phyloP scores from a whole-genome alignment of 371 early-diverging fungal species.

The Cokeromyces recurvatus region DNA sequence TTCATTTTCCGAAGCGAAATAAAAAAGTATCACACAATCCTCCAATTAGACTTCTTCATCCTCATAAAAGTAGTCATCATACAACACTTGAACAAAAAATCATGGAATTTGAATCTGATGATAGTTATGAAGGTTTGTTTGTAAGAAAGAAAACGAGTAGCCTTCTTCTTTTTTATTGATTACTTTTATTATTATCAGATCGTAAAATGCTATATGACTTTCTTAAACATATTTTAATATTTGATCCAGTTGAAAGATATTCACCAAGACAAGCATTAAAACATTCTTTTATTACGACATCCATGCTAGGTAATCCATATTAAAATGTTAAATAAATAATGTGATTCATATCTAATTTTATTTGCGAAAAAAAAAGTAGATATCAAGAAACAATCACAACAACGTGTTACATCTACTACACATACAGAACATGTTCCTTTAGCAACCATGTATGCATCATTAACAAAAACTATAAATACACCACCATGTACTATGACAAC shows the following conservation, averaged over 20 bases:
- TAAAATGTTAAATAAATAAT: too few species aligned
- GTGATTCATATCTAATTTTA: too few species aligned
- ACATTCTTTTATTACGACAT: constrained; percentile 81
- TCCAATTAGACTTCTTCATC: too few species aligned
- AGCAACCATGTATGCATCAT: too few species aligned
- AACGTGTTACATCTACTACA: too few species aligned
- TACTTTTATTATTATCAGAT: background rate
- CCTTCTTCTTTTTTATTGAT: background rate
- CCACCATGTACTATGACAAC: too few species aligned
- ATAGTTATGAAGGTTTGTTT: background rate
- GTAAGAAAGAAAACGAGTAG: background rate
- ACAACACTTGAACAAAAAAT: constrained; percentile 7
- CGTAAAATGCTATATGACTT: constrained; percentile 8
- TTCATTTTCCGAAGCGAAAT: background rate
- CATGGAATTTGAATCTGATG: constrained; percentile 6
- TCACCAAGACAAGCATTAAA: constrained; percentile 83
- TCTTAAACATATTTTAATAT: constrained; percentile 48
- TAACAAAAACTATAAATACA: too few species aligned
- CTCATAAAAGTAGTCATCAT: too few species aligned
- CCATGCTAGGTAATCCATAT: too few species aligned
- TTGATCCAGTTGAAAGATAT: constrained; percentile 88
- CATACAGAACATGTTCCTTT: too few species aligned
- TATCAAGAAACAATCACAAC: too few species aligned
- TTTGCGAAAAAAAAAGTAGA: too few species aligned
- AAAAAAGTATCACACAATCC: background rate